Base-by-base conservation (phyloP, 1,284 basidiomycete species). In the Irpex rosettiformis region DNA sequence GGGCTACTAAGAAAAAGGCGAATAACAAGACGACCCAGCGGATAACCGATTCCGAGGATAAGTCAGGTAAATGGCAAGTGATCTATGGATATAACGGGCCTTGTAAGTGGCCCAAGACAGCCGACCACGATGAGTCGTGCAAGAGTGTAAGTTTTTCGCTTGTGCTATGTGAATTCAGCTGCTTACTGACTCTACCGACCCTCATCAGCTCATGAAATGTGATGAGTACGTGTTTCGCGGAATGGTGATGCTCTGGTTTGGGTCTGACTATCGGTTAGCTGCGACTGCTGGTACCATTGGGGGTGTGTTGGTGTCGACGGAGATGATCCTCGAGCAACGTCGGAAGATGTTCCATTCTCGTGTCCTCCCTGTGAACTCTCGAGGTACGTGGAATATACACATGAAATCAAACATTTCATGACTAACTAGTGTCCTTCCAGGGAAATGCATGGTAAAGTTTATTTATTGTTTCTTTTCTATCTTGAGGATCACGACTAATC, bases 221-320 rank as follows among this genome's bases (percentile, higher is more conserved):
- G 48, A 51, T 27, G 25, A 28, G 48, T 51, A 22, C 10, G 48
- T 51, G 27, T 51, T 16, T 51, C 8, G 25, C 16, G 21, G 10
- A 27, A 7, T 7, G 6, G 13, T 47, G 5, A n/a, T 47, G 5
- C 13, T n/a, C 13, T 16, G 27, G 11, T 11, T 24, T 27, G 3
- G 21, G 13, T 8, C 33, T 37, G 16, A 37, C 33, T 16, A 51
- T 27, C 10, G 13, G 8, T 11, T 51, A 51, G 48, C 10, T 51
- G 48, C 25, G 48, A 51, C 18, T 51, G 48, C 48, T 51, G 48
- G 48, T 51, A 51, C 24, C 48, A 51, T 22, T 51, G 48, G 48
- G 27, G 27, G 6, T 51, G 48, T 28, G 48, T 51, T 10, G 48
- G 48, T 51, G 10, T 51, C 25, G 24, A 16, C 18, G 24, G 27